Base-by-base conservation (phyloP, 352 stramenopile genomes). In the Phytophthora quininea region DNA sequence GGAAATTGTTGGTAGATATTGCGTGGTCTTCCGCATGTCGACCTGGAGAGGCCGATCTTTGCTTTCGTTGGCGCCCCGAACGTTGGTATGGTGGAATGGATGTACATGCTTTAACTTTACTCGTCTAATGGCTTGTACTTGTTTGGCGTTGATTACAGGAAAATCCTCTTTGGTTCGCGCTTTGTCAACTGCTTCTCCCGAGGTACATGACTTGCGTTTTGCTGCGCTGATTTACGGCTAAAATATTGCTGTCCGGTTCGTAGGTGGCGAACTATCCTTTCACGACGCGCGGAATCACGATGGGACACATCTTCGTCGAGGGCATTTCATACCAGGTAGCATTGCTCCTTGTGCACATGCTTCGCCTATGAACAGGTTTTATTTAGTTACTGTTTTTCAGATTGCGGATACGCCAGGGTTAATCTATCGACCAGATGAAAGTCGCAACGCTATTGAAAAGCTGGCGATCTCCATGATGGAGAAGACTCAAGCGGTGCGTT, bases 221-320 rank as follows among this genome's bases (percentile, higher is more conserved):
- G 19, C 19, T 24, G 19, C 19, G 0, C 19, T 24, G 19, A 24
- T 24, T 24, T 24, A 24, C 19, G 19, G 19, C 19, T 24, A 24
- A 24, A 24, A 24, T 11, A 32, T 52, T 30, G 53, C 29, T 58
- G 1, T 58, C 10, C 5, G 64, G 9, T 57, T 1, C 35, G 10
- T 47, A 95, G 87, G 84, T 96, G 40, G 86, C 88, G 10, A 96
- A 96, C 56, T 96, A 96, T 33, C 88, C 88, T 35, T 96, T 96
- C 64, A 96, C 88, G 32, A 96, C 88, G 12, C 82, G 88, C 19
- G 88, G 86, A 37, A 94, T 96, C 53, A 95, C 88, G 7, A 95
- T 96, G 81, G 88, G 88, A 3, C 88, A 96, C 57, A 89, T 96
- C 57, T 95, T 92, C 60, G 84, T 95, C 29, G 75, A 94, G 38